phyloP scores from a whole-genome alignment of 495 filamentous ascomycete genomes.

The Parmelia sp. region DNA sequence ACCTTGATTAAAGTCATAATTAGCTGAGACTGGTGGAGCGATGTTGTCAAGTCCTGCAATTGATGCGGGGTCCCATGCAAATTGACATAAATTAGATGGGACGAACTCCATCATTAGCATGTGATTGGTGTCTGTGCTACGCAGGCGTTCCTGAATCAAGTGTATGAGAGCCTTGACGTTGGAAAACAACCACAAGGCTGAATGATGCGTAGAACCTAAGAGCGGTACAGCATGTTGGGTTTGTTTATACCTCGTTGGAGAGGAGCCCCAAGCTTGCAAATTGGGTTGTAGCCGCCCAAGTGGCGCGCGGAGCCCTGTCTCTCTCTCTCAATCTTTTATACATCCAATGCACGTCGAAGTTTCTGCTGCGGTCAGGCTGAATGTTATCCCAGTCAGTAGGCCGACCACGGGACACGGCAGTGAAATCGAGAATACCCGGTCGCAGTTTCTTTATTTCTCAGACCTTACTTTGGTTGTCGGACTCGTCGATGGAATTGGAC shows the following conservation, averaged over 20 bases:
- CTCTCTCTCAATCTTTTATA: neutral
- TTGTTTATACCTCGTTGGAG: neutral
- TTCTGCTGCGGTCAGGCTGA: neutral
- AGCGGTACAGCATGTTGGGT: neutral
- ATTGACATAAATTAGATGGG: neutral
- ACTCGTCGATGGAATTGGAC: too few relatives aligned
- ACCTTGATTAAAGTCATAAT: neutral
- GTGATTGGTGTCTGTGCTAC: neutral
- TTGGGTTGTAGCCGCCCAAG: neutral
- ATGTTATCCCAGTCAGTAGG: neutral
- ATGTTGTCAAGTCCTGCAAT: neutral
- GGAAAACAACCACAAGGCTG: neutral
- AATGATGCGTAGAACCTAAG: neutral
- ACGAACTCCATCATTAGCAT: neutral
- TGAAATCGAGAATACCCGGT: neutral
- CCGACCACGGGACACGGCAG: neutral
- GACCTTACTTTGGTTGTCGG: neutral
- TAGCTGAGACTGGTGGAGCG: neutral
- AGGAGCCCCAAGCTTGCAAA: neutral
- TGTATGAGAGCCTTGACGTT: neutral
- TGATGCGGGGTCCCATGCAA: conserved; percentile 1
- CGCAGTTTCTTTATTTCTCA: neutral
- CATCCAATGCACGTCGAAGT: neutral
- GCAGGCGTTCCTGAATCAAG: neutral
- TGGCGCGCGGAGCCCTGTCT: neutral